Evolutionary conservation across 805 yeast species (phyloP).

Genomic region (Zygosaccharomyces gambellarensis): DNA sequence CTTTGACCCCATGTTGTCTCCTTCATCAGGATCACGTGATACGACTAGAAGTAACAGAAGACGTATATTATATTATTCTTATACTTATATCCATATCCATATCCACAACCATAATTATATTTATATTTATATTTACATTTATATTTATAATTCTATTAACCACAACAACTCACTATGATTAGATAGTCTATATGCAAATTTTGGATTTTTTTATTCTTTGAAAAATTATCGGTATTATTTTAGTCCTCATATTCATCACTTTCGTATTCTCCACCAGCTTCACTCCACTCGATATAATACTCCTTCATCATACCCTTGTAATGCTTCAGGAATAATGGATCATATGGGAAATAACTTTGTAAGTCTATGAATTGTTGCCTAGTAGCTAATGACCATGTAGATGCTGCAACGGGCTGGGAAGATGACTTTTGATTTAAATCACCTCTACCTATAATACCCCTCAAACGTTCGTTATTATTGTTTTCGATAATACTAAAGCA

Average conservation of each 20-base stretch:
- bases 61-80: too few species aligned
- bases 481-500: constrained; percentile 91
- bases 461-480: constrained; percentile 53
- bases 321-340: constrained; percentile 71
- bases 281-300: constrained; percentile 78
- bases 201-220: neutral
- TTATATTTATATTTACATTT: neutral
- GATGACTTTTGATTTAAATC: constrained; percentile 22
- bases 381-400: constrained; percentile 43
- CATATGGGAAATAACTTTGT: constrained; percentile 95
- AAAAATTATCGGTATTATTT: neutral
- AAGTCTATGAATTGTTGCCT: constrained; percentile 82
- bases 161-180: neutral
- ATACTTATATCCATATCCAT: too few species aligned
- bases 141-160: neutral
- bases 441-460: constrained; percentile 39
- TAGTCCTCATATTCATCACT: constrained; percentile 44
- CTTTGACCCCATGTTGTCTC: too few species aligned
- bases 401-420: constrained; percentile 21
- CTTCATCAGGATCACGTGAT: too few species aligned
- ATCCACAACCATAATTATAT: neutral
- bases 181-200: neutral
- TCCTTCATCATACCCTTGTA: constrained; percentile 52
- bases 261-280: constrained; percentile 57
- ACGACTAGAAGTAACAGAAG: too few species aligned